Base-by-base conservation (phyloP, 2,329 filamentous ascomycete species). In the Exophiala oligosperma region DNA sequence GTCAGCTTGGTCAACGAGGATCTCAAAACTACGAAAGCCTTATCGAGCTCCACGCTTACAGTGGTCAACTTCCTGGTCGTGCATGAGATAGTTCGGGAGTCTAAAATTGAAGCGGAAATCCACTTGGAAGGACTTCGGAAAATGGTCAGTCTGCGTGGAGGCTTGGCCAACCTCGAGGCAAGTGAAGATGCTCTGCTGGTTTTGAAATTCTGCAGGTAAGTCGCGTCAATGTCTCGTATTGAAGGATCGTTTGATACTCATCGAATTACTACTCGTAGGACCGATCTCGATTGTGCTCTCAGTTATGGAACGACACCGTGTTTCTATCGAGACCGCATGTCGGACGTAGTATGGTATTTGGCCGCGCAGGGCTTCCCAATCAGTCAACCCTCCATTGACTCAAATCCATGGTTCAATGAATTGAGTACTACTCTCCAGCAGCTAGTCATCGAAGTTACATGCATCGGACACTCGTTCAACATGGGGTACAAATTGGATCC, bases 141-240 rank as follows among this genome's bases (percentile, higher is more conserved):
- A 21, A 49, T 49, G 47, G 32, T 49, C n/a, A 3, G 14, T 9
- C 9, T 49, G 47, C 47, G 47, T 17, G 47, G 47, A 14, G 47
- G 47, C 9, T 26, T 49, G 11, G 17, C 28, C 26, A 28, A 21
- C n/a, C 47, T 49, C 3, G 47, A 43, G 40, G 12, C 14, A 8
- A 17, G 24, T 21, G 47, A 49, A 37, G 24, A 12, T 29, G 32
- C 24, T 35, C 47, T 35, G 47, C n/a, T 49, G 47, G 28, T 35
- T n/a, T n/a, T 49, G 23, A 49, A 49, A 17, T n/a, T 49, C 26
- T 49, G 47, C 47, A 49, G 17, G 47, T 37, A 49, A 37, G 47
- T 49, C 21, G 17, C 17, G 14, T 14, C 11, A 17, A 17, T 23
- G 14, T 17, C 2, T 44, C 4, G 41, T 26, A n/a, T 7, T 14